These are phyloP conservation scores for Alternaria infectoria DNA, from an alignment of 2,329 filamentous ascomycete genomes.

Conservation along the genomic window DNA sequence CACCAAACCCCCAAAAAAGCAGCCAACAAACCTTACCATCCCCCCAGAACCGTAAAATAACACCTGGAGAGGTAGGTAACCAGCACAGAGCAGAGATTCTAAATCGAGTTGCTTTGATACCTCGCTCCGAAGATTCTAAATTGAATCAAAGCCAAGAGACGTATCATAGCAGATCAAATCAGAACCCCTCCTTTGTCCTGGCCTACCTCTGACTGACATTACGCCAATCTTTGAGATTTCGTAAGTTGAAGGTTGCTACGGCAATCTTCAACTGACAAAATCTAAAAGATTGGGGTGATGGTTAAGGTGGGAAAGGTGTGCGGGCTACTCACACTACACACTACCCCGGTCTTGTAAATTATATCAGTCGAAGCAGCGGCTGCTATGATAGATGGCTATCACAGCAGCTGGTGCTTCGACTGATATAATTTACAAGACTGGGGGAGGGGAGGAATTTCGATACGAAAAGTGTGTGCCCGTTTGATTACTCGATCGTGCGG, in stretches of 20 bases:
- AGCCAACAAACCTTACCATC: neutral
- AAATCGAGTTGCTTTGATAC: too few relatives aligned
- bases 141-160: too few relatives aligned
- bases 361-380: fast-evolving
- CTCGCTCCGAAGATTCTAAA: too few relatives aligned
- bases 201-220: neutral
- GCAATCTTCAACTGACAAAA: too few relatives aligned
- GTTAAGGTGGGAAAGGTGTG: neutral
- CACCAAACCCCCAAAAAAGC: neutral
- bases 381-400: neutral
- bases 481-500: neutral
- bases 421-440: neutral
- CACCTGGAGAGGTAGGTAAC: too few relatives aligned
- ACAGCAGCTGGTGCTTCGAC: too few relatives aligned
- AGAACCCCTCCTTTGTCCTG: neutral
- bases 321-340: neutral
- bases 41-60: neutral
- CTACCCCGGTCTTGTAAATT: neutral
- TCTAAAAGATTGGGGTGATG: neutral
- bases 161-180: too few relatives aligned
- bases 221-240: neutral
- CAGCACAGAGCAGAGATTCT: too few relatives aligned
- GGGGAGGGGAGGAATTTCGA: neutral
- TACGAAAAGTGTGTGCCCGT: neutral
- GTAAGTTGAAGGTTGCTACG: too few relatives aligned